Conservation (phyloP, 768 basidiomycete genomes). For the Serendipita vermifera region DNA sequence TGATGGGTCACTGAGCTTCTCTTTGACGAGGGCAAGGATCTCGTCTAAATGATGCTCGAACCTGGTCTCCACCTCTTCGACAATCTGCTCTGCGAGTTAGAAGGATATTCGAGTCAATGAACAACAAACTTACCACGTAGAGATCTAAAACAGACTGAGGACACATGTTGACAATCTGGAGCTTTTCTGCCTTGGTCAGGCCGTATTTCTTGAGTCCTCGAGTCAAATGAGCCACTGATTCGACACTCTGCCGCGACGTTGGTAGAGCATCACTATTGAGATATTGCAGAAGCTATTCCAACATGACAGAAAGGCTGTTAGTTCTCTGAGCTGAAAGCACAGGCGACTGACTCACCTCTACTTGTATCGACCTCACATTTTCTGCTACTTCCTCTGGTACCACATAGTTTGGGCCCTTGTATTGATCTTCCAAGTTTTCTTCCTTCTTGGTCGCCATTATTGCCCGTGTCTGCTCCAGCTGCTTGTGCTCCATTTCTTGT, state of each 20-base stretch:
- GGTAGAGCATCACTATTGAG: constrained; percentile 66
- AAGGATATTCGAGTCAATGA: neutral
- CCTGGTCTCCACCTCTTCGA: constrained; percentile 83
- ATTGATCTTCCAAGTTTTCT: constrained; percentile 35
- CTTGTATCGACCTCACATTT: constrained; percentile 73
- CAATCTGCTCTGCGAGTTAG: constrained; percentile 40
- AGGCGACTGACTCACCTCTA: constrained; percentile 42
- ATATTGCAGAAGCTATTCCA: constrained; percentile 64
- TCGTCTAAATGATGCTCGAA: constrained; percentile 57
- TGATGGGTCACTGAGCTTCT: constrained; percentile 23
- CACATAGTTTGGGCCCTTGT: constrained; percentile 4
- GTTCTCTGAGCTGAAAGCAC: neutral
- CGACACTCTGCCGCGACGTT: constrained; percentile 47
- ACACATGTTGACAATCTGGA: constrained; percentile 82
- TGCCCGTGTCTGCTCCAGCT: constrained; percentile 53
- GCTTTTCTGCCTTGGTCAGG: constrained; percentile 82
- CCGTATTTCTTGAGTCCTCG: constrained; percentile 51
- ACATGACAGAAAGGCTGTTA: neutral
- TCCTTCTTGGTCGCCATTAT: constrained; percentile 66
- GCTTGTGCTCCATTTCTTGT: constrained; percentile 60
- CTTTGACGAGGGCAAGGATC: constrained; percentile 45
- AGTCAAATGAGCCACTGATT: constrained; percentile 52
- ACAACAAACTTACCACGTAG: constrained; percentile 55
- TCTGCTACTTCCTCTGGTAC: constrained; percentile 48
- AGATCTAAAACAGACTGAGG: constrained; percentile 74